Evolutionary conservation across 2,329 filamentous ascomycete species (phyloP).

Genomic region (Talaromyces atroroseus): DNA sequence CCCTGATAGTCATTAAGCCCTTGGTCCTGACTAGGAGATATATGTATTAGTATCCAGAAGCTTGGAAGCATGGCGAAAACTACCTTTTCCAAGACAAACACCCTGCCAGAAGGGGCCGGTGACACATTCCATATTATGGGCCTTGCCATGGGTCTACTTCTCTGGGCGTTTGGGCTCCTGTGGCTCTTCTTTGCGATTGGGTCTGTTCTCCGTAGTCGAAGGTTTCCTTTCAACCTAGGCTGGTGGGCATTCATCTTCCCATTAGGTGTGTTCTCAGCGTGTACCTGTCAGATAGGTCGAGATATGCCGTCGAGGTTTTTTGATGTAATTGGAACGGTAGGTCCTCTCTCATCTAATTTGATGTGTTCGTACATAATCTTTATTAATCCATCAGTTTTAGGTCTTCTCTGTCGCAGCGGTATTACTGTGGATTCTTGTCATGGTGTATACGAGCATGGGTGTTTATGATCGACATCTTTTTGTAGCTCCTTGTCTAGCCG

Average conservation of each 20-base stretch:
- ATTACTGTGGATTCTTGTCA: slow-evolving; percentile 53
- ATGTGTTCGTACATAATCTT: too few species aligned
- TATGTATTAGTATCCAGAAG: slow-evolving; percentile 40
- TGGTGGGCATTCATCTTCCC: slow-evolving; percentile 61
- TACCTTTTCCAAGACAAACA: slow-evolving; percentile 28
- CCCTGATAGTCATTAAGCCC: neutral
- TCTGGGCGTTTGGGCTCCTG: slow-evolving; percentile 37
- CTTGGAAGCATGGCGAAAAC: slow-evolving; percentile 43
- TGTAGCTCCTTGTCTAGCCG: slow-evolving; percentile 49
- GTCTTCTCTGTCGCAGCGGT: slow-evolving; percentile 46
- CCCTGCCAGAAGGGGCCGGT: slow-evolving; percentile 27
- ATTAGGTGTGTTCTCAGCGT: slow-evolving; percentile 51
- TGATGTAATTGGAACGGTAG: slow-evolving; percentile 48
- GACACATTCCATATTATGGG: slow-evolving; percentile 31
- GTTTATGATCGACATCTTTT: slow-evolving; percentile 48
- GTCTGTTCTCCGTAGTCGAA: slow-evolving; percentile 28
- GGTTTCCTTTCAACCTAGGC: slow-evolving; percentile 57
- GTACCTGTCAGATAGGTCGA: slow-evolving; percentile 38
- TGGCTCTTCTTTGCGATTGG: slow-evolving; percentile 38
- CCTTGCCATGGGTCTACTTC: slow-evolving; percentile 31
- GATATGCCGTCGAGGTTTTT: slow-evolving; percentile 55
- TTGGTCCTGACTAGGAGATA: neutral
- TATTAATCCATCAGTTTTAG: too few species aligned
- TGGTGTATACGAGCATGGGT: slow-evolving; percentile 44
- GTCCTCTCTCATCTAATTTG: too few species aligned